Conservation (phyloP, 169 alveolate genomes). For the Babesia sp. region DNA sequence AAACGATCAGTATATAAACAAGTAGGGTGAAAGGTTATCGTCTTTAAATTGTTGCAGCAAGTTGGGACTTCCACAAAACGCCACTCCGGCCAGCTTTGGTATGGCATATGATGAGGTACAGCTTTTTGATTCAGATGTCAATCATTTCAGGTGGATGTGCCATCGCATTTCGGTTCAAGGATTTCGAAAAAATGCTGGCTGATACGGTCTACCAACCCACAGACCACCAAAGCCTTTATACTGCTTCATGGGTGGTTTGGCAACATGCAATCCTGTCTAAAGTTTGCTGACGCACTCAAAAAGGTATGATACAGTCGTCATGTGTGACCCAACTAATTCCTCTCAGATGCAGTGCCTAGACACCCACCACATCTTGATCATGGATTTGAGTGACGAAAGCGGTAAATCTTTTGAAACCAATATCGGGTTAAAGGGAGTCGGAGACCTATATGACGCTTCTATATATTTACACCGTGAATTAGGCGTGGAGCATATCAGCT, state of each 20-base stretch:
- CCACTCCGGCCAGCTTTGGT: constrained; percentile 41
- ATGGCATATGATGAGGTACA: constrained; percentile 34
- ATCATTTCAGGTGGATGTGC: constrained; percentile 32
- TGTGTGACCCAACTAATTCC: not conserved
- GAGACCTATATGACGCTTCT: constrained; percentile 52
- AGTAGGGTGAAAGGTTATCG: not conserved
- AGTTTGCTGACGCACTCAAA: constrained; percentile 29
- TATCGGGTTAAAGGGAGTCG: constrained; percentile 59
- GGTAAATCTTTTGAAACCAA: constrained; percentile 45
- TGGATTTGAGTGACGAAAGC: constrained; percentile 33
- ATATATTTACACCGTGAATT: constrained; percentile 14
- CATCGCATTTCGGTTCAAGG: constrained; percentile 32
- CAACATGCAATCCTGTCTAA: constrained; percentile 61
- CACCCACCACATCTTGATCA: constrained; percentile 35
- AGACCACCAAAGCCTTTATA: constrained; percentile 34
- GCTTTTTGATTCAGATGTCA: too few species aligned
- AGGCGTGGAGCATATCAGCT: constrained; percentile 17
- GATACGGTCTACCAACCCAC: constrained; percentile 36
- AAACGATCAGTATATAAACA: constrained; percentile 47
- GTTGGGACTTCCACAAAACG: constrained; percentile 36
- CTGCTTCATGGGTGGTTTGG: constrained; percentile 70
- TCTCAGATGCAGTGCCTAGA: constrained; percentile 40
- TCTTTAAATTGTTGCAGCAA: constrained; percentile 22
- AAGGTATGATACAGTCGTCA: constrained; percentile 26
- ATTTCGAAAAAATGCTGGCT: constrained; percentile 41